Base-by-base conservation (phyloP, 768 basidiomycete genomes). In the Mycena galericulata region DNA sequence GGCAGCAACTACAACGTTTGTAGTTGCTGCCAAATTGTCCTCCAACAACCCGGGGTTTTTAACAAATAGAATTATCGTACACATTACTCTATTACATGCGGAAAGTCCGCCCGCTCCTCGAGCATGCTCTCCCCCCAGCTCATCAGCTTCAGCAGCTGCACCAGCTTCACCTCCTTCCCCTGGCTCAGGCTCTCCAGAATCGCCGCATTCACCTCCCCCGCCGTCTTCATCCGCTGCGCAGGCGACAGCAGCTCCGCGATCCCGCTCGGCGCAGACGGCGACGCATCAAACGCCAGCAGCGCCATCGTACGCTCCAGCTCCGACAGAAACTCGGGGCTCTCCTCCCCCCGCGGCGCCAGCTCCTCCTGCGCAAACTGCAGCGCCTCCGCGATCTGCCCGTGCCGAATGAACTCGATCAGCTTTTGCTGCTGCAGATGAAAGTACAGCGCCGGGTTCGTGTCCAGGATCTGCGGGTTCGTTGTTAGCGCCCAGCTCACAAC, bases 281-380 rank as follows among this genome's bases (percentile, higher is more conserved):
- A 83, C 2, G 89, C 85, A 69, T 94, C 92, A 78, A 95, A 95
- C 45, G 92, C 93, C 40, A 99, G 82, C 51, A 99, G 80, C 36
- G 96, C 94, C 96, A 99, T 98, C 32, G 97, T 97, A 56, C 91
- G 88, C 80, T 99, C 98, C 47, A 99, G 83, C 77, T 99, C 97
- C 22, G 89, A 82, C 49, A 99, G 85, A 79, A 97, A 98, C 77
- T 97, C 94, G 0, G 96, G 96, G 66, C 92, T 94, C 82, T 98
- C 95, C 75, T 98, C 95, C 4, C 96, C 97, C 8, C 97, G 90
- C 20, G 96, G 96, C 6, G 98, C 98, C 14, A 99, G 85, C 78
- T 99, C 96, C 56, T 90, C 87, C 73, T 98, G 95, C 3, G 98
- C 98, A 82, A 99, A 99, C 60, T 88, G 83, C 53, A 99, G 82